phyloP scores from a whole-genome alignment of 2,329 filamentous ascomycete genomes.

The Pestalotiopsis sp. region DNA sequence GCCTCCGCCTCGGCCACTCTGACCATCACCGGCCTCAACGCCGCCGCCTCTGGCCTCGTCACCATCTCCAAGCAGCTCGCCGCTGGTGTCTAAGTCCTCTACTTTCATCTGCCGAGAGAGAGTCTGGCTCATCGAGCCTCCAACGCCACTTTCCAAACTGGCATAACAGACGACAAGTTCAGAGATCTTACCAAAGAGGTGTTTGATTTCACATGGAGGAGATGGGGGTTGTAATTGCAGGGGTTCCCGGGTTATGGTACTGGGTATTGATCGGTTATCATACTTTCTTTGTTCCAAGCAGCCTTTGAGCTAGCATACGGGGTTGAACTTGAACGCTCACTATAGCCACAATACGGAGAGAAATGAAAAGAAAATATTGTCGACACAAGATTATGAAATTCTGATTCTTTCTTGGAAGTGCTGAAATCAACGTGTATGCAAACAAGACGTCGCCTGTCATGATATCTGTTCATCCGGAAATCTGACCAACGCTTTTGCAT shows the following conservation, averaged over 20 bases:
- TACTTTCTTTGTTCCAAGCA: neutral
- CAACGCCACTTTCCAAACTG: neutral
- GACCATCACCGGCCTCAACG: conserved; percentile 5
- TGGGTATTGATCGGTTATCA: neutral
- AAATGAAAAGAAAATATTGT: neutral
- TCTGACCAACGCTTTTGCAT: too few relatives aligned
- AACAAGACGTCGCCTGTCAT: too few relatives aligned
- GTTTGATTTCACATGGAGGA: neutral
- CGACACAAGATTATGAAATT: neutral
- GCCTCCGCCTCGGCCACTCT: neutral
- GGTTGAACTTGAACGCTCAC: neutral
- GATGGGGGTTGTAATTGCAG: neutral
- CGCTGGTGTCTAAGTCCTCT: neutral
- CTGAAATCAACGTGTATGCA: too few relatives aligned
- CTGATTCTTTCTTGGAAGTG: too few relatives aligned
- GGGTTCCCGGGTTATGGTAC: neutral
- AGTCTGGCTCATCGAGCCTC: neutral
- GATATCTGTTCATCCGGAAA: too few relatives aligned
- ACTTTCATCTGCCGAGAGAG: neutral
- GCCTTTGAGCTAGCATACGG: neutral
- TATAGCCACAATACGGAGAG: neutral
- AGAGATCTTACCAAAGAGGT: neutral
- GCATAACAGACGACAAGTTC: neutral
- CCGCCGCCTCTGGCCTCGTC: neutral
- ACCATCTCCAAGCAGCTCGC: neutral